Conservation (phyloP, 192 early-diverging fungal genomes). For the Coemansia furcata region DNA sequence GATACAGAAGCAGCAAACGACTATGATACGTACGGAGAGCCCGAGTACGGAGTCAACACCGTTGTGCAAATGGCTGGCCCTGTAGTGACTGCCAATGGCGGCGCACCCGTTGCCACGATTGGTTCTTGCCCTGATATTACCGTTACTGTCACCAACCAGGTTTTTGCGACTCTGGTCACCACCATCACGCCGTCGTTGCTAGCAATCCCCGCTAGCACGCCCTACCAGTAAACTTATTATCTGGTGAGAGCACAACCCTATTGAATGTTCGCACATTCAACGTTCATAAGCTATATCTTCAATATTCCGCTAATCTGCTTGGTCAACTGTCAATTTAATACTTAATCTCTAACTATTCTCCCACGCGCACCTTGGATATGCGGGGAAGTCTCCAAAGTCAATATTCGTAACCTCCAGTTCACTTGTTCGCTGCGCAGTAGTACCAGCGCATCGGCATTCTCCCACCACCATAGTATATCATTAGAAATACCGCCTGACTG, state of each 20-base stretch:
- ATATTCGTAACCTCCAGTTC: background rate
- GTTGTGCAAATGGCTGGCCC: conserved; percentile 39
- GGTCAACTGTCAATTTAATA: conserved; percentile 20
- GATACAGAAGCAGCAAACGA: conserved; percentile 3
- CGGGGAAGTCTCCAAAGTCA: background rate
- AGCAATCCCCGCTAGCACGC: conserved; percentile 16
- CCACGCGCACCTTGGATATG: background rate
- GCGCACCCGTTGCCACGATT: conserved; percentile 36
- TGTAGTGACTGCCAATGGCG: conserved; percentile 35
- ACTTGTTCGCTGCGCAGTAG: background rate
- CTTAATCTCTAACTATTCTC: background rate
- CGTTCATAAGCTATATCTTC: background rate
- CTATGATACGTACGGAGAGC: background rate
- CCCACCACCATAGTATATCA: background rate
- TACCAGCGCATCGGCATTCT: background rate
- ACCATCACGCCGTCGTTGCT: conserved; percentile 43
- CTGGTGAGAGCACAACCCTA: background rate
- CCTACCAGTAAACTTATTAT: conserved; percentile 3
- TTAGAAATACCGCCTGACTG: background rate
- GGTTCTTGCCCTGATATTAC: conserved; percentile 44
- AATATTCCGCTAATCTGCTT: background rate
- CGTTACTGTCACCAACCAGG: conserved; percentile 42
- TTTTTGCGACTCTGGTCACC: conserved; percentile 36
- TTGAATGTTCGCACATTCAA: background rate
- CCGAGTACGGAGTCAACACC: conserved; percentile 20